These are phyloP conservation scores for Melampsora americana DNA, from an alignment of 1,284 basidiomycete genomes.

Conservation along the genomic window DNA sequence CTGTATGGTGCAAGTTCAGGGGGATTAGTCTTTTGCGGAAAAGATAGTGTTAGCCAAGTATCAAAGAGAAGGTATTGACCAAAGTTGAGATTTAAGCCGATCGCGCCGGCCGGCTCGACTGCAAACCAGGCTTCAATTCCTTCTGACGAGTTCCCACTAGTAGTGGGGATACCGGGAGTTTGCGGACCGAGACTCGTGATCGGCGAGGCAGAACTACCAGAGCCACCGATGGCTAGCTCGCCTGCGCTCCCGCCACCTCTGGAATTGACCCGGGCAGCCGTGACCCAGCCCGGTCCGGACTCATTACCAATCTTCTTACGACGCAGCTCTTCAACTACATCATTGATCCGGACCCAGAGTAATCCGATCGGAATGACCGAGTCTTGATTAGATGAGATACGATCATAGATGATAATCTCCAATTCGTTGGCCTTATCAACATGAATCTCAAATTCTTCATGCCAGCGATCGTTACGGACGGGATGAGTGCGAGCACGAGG, in stretches of 20 bases:
- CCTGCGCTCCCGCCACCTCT: slow-evolving; percentile 48
- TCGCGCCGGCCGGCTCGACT: slow-evolving; percentile 94
- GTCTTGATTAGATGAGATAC: slow-evolving; percentile 68
- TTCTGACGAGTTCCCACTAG: slow-evolving; percentile 57
- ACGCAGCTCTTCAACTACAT: slow-evolving; percentile 89
- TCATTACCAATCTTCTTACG: slow-evolving; percentile 86
- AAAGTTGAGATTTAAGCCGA: slow-evolving; percentile 81
- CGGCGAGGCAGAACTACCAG: slow-evolving; percentile 43
- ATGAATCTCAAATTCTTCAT: slow-evolving; percentile 91
- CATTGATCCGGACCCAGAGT: slow-evolving; percentile 90
- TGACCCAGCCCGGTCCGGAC: slow-evolving; percentile 77
- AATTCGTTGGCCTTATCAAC: slow-evolving; percentile 99
- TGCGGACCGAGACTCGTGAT: slow-evolving; percentile 33
- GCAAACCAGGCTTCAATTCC: slow-evolving; percentile 97
- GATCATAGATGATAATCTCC: slow-evolving; percentile 93
- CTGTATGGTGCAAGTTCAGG: slow-evolving; percentile 57
- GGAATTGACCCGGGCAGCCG: slow-evolving; percentile 71
- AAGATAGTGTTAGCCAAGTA: background rate
- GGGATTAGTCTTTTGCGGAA: background rate
- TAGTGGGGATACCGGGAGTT: slow-evolving; percentile 25
- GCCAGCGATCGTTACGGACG: slow-evolving; percentile 91
- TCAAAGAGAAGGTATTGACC: slow-evolving; percentile 58
- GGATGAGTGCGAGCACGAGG: slow-evolving; percentile 88
- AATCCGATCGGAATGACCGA: slow-evolving; percentile 87
- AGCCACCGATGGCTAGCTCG: slow-evolving; percentile 47